Conservation (phyloP, 257 asterid genomes). For the Verbena officinalis region DNA sequence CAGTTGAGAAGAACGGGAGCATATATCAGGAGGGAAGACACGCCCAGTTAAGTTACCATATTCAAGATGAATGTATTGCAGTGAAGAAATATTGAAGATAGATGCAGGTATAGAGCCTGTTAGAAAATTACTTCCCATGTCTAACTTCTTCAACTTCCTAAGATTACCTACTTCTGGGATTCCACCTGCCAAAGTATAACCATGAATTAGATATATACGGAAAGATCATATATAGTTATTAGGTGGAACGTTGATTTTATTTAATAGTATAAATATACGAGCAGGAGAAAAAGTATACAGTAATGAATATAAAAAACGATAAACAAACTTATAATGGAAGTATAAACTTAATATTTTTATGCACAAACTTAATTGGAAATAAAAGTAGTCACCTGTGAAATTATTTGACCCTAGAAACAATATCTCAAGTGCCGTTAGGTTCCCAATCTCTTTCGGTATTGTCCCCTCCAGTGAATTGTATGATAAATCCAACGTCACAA, state of each 20-base stretch:
- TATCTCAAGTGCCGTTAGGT: constrained; percentile 12
- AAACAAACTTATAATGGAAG: no score
- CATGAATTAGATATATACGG: no score
- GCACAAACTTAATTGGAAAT: not conserved
- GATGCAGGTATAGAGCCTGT: constrained; percentile 22
- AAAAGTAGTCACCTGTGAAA: constrained; percentile 3
- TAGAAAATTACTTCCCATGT: constrained; percentile 4
- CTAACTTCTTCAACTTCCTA: constrained; percentile 1
- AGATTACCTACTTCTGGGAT: constrained; percentile 31
- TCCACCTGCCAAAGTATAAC: constrained; percentile 12
- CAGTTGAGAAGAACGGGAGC: constrained; percentile 23
- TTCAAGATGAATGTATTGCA: not conserved
- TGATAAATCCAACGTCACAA: constrained; percentile 17
- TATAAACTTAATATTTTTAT: no score
- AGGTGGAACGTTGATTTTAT: no score
- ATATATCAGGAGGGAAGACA: constrained; percentile 15
- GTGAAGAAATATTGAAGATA: constrained; percentile 28
- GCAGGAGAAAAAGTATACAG: not conserved
- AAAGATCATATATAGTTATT: no score
- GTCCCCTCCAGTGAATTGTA: constrained; percentile 24
- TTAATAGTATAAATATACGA: not conserved
- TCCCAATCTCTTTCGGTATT: constrained; percentile 27
- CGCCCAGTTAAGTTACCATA: constrained; percentile 6
- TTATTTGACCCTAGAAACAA: constrained; percentile 17
- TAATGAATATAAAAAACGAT: no score